Percentiles rank a stretch among this genome's conserved stretches.
Evolutionary conservation across 1,284 basidiomycete species (phyloP).

Genomic region (Omphalotus olearius): DNA sequence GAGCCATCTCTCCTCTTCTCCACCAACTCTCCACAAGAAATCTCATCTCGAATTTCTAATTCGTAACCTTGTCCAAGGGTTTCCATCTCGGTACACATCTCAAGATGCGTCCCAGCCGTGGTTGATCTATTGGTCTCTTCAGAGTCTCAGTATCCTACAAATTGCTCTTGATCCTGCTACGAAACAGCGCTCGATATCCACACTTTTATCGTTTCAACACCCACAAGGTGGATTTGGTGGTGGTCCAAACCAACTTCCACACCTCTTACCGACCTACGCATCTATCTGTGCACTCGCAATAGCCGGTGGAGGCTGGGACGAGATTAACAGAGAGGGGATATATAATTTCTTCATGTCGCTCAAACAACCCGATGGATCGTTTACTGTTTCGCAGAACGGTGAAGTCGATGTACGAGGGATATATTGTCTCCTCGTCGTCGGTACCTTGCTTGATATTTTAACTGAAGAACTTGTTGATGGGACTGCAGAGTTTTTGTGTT

Average conservation of each 20-base stretch:
- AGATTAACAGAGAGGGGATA: constrained; percentile 71
- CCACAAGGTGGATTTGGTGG: constrained; percentile 85
- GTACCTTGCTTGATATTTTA: constrained; percentile 58
- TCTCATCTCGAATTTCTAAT: constrained; percentile 67
- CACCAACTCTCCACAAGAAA: constrained; percentile 44
- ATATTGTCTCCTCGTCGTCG: constrained; percentile 43
- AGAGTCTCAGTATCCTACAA: constrained; percentile 75
- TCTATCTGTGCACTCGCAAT: constrained; percentile 83
- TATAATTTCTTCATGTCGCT: constrained; percentile 91
- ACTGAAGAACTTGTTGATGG: constrained; percentile 84
- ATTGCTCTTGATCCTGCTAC: constrained; percentile 72
- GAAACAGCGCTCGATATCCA: constrained; percentile 76
- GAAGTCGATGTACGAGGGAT: constrained; percentile 88
- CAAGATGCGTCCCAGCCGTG: constrained; percentile 92
- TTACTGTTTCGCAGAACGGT: constrained; percentile 82
- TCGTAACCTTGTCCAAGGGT: constrained; percentile 69
- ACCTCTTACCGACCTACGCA: constrained; percentile 91
- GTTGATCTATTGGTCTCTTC: constrained; percentile 89
- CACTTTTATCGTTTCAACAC: constrained; percentile 74
- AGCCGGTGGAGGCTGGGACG: constrained; percentile 82
- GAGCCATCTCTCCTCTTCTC: no score
- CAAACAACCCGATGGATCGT: constrained; percentile 94
- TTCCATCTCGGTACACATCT: constrained; percentile 71
- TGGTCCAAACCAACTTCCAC: constrained; percentile 85
- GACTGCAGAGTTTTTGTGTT: constrained; percentile 61